A percentile compares a stretch with the other conserved stretches of the same genome.
Evolutionary conservation across 2,329 filamentous ascomycete genomes (phyloP).

Genomic region (Penicillium vulpinum): DNA sequence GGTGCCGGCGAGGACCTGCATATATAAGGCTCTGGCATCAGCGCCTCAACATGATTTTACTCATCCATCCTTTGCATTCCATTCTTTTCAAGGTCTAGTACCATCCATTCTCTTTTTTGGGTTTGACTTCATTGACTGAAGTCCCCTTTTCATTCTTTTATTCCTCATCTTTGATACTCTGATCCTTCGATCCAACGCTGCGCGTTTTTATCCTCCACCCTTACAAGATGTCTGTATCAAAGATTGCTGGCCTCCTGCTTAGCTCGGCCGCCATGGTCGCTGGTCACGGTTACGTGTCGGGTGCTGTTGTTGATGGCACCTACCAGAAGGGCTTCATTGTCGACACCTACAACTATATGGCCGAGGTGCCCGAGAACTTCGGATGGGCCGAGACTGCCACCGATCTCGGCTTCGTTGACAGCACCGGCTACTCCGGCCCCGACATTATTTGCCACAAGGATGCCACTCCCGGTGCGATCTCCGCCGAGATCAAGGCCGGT

Average conservation of each 20-base stretch:
- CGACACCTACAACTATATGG: slow-evolving; percentile 35
- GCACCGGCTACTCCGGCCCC: slow-evolving; percentile 46
- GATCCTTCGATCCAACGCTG: slow-evolving; percentile 28
- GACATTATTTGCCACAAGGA: slow-evolving; percentile 65
- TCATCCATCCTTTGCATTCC: slow-evolving; percentile 26
- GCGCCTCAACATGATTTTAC: slow-evolving; percentile 15
- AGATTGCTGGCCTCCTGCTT: slow-evolving; percentile 35
- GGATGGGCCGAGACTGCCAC: slow-evolving; percentile 57
- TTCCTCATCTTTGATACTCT: slow-evolving; percentile 19
- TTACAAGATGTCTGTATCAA: slow-evolving; percentile 36
- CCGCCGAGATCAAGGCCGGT: slow-evolving; percentile 62
- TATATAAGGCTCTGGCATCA: slow-evolving; percentile 23
- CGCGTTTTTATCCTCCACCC: slow-evolving; percentile 28
- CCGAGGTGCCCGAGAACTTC: slow-evolving; percentile 45
- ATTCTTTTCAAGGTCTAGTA: slow-evolving; percentile 35
- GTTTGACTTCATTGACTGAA: slow-evolving; percentile 39
- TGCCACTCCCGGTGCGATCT: slow-evolving; percentile 52
- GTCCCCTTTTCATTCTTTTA: slow-evolving; percentile 35
- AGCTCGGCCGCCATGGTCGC: slow-evolving; percentile 39
- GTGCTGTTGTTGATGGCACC: slow-evolving; percentile 36
- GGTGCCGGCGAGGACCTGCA: slow-evolving; percentile 9
- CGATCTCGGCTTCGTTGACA: slow-evolving; percentile 57
- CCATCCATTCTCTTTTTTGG: slow-evolving; percentile 29
- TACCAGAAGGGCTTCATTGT: slow-evolving; percentile 46
- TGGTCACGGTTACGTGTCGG: slow-evolving; percentile 42